phyloP scores from a whole-genome alignment of 768 basidiomycete species.

The Podaxis rugospora region DNA sequence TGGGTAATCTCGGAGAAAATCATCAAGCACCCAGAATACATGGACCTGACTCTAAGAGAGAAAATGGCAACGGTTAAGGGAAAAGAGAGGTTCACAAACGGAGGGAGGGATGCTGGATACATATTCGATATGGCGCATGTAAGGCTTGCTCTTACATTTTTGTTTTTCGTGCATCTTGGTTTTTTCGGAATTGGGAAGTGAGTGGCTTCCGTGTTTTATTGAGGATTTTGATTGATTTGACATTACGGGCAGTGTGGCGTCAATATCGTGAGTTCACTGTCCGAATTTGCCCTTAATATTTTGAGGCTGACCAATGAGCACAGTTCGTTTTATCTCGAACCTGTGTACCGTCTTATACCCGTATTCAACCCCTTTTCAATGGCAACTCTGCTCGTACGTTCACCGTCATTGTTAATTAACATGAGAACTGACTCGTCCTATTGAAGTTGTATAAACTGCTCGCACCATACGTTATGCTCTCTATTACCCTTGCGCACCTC shows the following conservation, averaged over 20 bases:
- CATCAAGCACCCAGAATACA: neutral
- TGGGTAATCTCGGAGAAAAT: constrained; percentile 48
- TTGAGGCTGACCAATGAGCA: neutral
- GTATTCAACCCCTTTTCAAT: constrained; percentile 85
- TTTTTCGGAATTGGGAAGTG: constrained; percentile 87
- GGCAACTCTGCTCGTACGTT: constrained; percentile 61
- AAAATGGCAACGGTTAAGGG: neutral
- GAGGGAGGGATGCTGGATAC: constrained; percentile 21
- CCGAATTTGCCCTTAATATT: neutral
- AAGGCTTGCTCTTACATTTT: constrained; percentile 73
- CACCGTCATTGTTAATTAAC: neutral
- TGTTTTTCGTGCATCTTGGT: constrained; percentile 83
- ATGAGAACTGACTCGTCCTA: neutral
- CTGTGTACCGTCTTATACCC: constrained; percentile 83
- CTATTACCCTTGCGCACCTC: constrained; percentile 62
- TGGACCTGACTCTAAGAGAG: neutral
- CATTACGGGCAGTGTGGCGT: no score
- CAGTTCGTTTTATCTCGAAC: constrained; percentile 82
- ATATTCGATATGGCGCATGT: constrained; percentile 58
- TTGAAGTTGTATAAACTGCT: constrained; percentile 76
- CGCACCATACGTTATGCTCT: constrained; percentile 73
- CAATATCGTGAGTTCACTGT: constrained; percentile 57
- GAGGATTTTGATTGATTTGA: neutral
- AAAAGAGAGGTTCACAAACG: neutral
- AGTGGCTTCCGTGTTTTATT: constrained; percentile 25